Base-by-base conservation (phyloP, 75 land plant genomes). In the Chamaecyparis obtusa region DNA sequence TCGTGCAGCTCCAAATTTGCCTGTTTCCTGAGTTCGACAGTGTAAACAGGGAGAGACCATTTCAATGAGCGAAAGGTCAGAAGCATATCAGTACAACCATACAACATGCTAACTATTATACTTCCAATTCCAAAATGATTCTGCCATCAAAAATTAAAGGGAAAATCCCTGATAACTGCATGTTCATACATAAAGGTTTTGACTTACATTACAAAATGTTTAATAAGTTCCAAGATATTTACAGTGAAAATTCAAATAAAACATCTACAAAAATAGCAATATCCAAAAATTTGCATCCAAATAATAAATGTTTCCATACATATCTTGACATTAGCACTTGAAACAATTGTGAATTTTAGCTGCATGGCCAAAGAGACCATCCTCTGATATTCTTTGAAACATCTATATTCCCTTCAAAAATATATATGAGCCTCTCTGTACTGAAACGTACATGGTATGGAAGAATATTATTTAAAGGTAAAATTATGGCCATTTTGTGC, bases 241-340 rank as follows among this genome's bases (percentile, higher is more conserved):
- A 32, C 16, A 74, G 36, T 3, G 0, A 24, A 32, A 74, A 74
- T 33, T 32, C 37, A 74, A 74, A 74, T 33, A 32, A 2, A 74
- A 74, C 76, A 33, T 74, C 37, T 33, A 74, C 33, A 2, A 30
- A 13, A 74, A 74, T 33, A 33, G 76, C 13, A 74, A 74, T 36
- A 33, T 74, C 76, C 33, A 74, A 74, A 74, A 30, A 74, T 74
- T 74, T 32, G 33, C 37, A 74, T 74, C 76, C 33, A 33, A 14
- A 32, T 33, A 33, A 74, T 9, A 74, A 74, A 11, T 74, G 33
- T 11, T 74, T 32, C 76, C 76, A 74, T 32, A 74, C 33, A 74
- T 74, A 33, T 74, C 36, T 74, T 74, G 76, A 13, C 16, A 74
- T 74, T 74, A 74, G 36, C 76, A 74, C 76, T 74, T 74, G 76